phyloP scores from a whole-genome alignment of 2,329 filamentous ascomycete species.

The Monilinia vaccinii-corymbosi region DNA sequence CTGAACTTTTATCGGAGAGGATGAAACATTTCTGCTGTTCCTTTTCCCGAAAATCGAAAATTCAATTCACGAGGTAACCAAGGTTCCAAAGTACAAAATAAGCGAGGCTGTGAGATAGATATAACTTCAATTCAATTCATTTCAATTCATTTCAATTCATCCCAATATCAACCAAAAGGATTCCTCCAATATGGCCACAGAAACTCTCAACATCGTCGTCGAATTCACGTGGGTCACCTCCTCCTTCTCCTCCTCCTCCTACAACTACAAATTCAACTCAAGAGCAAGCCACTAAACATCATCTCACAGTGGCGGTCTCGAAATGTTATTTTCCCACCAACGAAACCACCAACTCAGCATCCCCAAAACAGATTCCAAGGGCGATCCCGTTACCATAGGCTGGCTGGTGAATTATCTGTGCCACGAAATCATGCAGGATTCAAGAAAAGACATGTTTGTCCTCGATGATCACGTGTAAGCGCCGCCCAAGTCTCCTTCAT shows the following conservation, averaged over 20 bases:
- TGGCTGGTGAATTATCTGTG: constrained; percentile 74
- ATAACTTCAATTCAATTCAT: no score
- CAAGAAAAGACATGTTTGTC: constrained; percentile 79
- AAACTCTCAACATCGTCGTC: constrained; percentile 51
- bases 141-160: no score
- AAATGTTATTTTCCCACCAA: constrained; percentile 85
- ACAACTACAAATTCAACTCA: no score
- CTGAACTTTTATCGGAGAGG: accelerated
- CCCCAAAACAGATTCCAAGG: constrained; percentile 51
- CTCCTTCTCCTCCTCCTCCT: background rate
- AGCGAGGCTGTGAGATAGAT: background rate
- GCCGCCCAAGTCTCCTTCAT: constrained; percentile 12
- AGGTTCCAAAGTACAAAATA: background rate
- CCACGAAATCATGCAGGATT: constrained; percentile 74
- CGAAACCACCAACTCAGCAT: constrained; percentile 62
- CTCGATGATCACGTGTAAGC: constrained; percentile 79
- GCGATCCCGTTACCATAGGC: constrained; percentile 57
- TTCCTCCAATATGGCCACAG: constrained; percentile 18
- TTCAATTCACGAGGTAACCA: background rate
- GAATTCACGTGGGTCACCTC: constrained; percentile 48
- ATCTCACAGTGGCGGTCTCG: constrained; percentile 67
- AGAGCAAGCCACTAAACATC: background rate
- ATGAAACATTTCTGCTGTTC: background rate
- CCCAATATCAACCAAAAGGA: no score
- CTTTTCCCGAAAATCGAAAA: background rate